Base-by-base conservation (phyloP, 192 early-diverging fungal species). In the Obelidium mucronatum region DNA sequence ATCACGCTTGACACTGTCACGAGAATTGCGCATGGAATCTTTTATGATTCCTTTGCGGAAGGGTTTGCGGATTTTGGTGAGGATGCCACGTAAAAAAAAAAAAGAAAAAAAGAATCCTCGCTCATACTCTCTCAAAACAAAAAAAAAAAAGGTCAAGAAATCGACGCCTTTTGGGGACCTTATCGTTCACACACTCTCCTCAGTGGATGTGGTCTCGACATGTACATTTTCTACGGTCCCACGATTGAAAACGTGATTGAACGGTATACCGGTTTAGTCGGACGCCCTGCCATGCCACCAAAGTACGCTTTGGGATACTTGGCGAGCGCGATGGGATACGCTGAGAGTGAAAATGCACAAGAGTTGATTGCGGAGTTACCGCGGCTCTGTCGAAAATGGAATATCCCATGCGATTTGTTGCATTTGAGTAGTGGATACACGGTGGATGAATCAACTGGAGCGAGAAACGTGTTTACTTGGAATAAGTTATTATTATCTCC, bases 401-500 rank as follows among this genome's bases (percentile, higher is more conserved):
- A 82, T 31, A 82, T 90, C 60, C 84, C 85, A 5, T 90, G 89
- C 71, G 89, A 90, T 75, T 77, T 87, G 37, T 64, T 90, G 74
- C 87, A 90, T 79, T 71, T 90, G 22, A 82, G 80, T 3, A 87
- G 87, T 65, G 89, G 89, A 35, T 90, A 90, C 62, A 90, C 89
- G 2, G 83, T 86, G 36, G 84, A 86, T 67, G 51, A 54, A 48
- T 53, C 48, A 2, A 75, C 74, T 11, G 85, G 84, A 0, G 81
- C 83, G 5, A 66, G 89, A 5, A 88, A 88, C 59, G 87, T 90
- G 0, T 90, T 90, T 71, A 90, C 88, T 15, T 90, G 89, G 89
- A 90, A 90, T 51, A 62, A 80, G 73, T 80, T n/a, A n/a, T n/a
- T n/a, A n/a, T n/a, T n/a, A n/a, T 72, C 42, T 17, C 11, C 15